Conservation (phyloP, 345 rosid species). For the Brassica incana region DNA sequence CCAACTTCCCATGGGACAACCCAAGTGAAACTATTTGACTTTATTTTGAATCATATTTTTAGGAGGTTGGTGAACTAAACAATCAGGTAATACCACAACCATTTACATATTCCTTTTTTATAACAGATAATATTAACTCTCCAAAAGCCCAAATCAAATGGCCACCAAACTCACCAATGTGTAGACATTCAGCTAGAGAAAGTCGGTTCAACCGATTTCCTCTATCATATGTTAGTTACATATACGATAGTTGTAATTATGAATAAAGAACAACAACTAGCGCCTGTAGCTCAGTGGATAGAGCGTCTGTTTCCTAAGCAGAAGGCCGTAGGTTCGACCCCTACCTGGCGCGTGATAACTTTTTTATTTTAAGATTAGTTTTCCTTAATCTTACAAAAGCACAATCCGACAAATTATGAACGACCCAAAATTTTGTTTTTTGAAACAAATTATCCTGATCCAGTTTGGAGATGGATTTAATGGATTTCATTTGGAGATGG, state of each 20-base stretch:
- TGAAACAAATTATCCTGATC: neutral
- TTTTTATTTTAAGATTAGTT: neutral
- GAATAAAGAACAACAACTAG: neutral
- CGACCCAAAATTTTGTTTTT: no score
- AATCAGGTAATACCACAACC: conserved; percentile 24
- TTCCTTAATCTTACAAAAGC: neutral
- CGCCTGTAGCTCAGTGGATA: conserved; percentile 99
- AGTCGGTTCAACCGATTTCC: conserved; percentile 25
- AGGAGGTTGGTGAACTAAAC: conserved; percentile 35
- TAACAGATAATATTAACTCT: neutral
- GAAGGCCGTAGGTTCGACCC: conserved; percentile 96
- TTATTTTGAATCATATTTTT: neutral
- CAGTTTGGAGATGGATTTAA: neutral
- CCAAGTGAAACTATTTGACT: conserved; percentile 13
- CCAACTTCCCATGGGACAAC: conserved; percentile 20
- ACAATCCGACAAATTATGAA: neutral
- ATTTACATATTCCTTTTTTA: neutral
- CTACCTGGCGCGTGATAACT: conserved; percentile 66
- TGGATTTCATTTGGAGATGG: neutral
- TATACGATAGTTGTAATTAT: neutral
- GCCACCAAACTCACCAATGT: conserved; percentile 34
- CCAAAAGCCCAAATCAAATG: conserved; percentile 16
- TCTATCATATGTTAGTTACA: neutral
- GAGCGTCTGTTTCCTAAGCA: conserved; percentile 99
- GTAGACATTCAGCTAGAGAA: no score